Base-by-base conservation (phyloP, 495 filamentous ascomycete species). In the Penicillium egyptiacum region DNA sequence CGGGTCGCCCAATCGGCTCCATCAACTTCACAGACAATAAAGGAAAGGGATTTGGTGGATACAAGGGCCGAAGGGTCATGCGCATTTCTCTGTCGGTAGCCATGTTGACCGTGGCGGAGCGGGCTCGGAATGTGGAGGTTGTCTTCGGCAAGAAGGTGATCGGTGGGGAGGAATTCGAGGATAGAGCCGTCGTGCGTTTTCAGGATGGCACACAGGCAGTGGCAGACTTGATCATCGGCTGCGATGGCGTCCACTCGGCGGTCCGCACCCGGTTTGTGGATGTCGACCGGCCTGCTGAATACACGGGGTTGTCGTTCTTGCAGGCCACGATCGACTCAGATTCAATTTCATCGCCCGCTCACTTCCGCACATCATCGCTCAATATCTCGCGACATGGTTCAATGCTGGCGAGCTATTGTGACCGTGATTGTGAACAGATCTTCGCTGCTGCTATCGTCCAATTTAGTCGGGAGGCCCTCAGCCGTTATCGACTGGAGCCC, bases 181-280 rank as follows among this genome's bases (percentile, higher is more conserved):
- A 75, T 39, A 62, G 70, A 20, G 80, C 83, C 1, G 69, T 70
- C 8, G 60, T 83, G 14, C 64, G 70, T 25, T 86, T 87, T 62
- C 65, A 76, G 26, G 80, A 82, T 61, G 78, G 79, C 4, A 71
- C 72, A 0, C 64, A 68, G 4, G 78, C 73, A 0, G 66, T 68
- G 23, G 82, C 74, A 0, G 80, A 86, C 53, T 62, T 87, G 5
- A 68, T 87, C 2, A 64, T 86, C 8, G 84, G 83, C 43, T 86
- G 83, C 63, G 85, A 88, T 58, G 85, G 85, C 5, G 82, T 86
- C n/a, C 80, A 84, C 66, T 86, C 83, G 2, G 72, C 74, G 17
- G 75, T 80, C 10, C 78, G 84, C 11, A 75, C 72, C 17, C 64
- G 71, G 16, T 81, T 79, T 60, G 75, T 87, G 31, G 81, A 84